phyloP scores from a whole-genome alignment of 306 rosid genomes.

The Luffa aegyptiaca region DNA sequence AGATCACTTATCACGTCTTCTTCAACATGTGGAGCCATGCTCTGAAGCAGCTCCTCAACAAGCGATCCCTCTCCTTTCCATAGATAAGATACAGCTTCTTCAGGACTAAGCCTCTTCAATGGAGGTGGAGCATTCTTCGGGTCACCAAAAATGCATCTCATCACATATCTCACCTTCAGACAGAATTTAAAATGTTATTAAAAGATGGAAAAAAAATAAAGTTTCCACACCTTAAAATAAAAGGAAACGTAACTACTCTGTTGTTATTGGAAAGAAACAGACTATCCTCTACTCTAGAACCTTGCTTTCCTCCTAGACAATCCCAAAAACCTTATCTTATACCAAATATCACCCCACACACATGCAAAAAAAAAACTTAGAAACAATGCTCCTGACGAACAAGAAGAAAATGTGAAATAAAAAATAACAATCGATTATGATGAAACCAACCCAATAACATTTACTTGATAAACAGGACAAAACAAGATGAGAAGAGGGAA shows the following conservation, averaged over 20 bases:
- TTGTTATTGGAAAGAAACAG: not conserved
- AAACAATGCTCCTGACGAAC: not conserved
- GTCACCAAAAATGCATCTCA: constrained; percentile 87
- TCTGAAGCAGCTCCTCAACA: constrained; percentile 82
- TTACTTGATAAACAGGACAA: not conserved
- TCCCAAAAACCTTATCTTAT: not conserved
- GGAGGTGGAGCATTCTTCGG: constrained; percentile 95
- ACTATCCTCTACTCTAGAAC: not conserved
- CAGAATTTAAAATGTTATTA: not conserved
- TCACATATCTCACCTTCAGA: constrained; percentile 78
- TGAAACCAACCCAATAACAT: not conserved
- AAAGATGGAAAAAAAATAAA: not conserved
- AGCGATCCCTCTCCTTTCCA: constrained; percentile 97
- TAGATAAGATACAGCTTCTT: constrained; percentile 53
- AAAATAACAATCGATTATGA: not conserved
- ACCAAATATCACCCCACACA: not conserved
- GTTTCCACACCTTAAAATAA: not conserved
- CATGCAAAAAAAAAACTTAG: not conserved
- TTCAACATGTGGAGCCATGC: constrained; percentile 60
- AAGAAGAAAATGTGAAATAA: not conserved
- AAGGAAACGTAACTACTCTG: not conserved
- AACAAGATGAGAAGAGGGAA: not conserved
- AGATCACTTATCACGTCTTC: constrained; percentile 56
- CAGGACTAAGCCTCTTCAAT: constrained; percentile 77
- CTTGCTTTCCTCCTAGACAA: not conserved